Base-by-base conservation (phyloP, 106 monocot species). In the Dendrobium huoshanense region DNA sequence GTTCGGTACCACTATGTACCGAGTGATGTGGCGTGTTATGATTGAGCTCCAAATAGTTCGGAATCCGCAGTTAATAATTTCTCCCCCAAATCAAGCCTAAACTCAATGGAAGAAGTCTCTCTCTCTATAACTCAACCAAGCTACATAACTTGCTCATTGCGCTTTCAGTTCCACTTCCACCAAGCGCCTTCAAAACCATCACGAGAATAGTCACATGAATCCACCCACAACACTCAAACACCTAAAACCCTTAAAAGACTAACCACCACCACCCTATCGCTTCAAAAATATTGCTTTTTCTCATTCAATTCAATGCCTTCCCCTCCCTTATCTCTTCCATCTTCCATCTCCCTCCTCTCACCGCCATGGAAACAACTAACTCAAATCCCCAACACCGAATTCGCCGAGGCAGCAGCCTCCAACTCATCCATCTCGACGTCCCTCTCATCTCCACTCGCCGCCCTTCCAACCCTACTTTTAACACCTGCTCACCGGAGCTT, bases 381-480 rank as follows among this genome's bases (percentile, higher is more conserved):
- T 55, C 77, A 10, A 65, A 48, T 10, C 54, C 77, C 54, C 51
- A 54, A 24, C 77, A 41, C 3, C 31, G 61, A 25, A 41, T 51
- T 51, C 51, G 29, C 29, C 72, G 33, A 41, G 7, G n/a, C n/a
- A 65, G 64, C 64, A 47, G 45, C 47, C 47, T 73, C 27, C 67
- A 80, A 3, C 80, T 74, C 55, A 68, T 88, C 58, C 86, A 82
- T 44, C 84, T 91, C 78, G 75, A 80, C 64, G 79, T 86, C n/a
- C 90, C 88, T 24, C 83, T 91, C 80, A 82, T 86, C n/a, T 88
- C 90, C 27, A 86, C 90, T 10, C 68, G 86, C 15, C 85, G 90
- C 2, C 70, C 79, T 4, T 68, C 47, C 16, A 43, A 37, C 54
- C 24, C 56, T 0, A 41, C 31, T 6, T 41, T 24, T 72, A 40